A percentile compares a stretch with the other conserved stretches of the same genome.
phyloP scores from a whole-genome alignment of 305 asterid species.

The Fraxinus xanthoxyloides region DNA sequence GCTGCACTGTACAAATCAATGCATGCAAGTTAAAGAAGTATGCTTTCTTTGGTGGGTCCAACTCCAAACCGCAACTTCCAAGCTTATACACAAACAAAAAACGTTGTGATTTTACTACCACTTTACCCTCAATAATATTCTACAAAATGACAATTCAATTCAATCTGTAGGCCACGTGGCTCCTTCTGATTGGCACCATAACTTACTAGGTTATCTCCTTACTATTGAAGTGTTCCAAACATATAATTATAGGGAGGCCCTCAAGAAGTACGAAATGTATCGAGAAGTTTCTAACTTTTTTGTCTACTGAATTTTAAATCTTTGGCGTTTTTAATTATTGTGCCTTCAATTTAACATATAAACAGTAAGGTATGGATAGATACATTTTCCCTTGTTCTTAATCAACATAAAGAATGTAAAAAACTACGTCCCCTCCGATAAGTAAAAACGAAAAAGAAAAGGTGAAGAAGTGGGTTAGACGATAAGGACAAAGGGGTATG shows the following conservation, averaged over 20 bases:
- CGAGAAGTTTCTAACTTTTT: not conserved
- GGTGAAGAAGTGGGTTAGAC: not conserved
- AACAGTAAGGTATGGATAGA: not conserved
- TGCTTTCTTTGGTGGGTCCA: not conserved
- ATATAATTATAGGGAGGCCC: not conserved
- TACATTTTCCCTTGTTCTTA: not conserved
- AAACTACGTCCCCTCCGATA: not conserved
- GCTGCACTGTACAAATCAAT: not conserved
- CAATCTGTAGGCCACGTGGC: not conserved
- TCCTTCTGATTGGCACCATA: not conserved
- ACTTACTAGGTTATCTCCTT: not conserved
- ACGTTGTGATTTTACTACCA: not conserved
- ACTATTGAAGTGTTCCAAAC: not conserved
- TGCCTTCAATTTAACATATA: not conserved
- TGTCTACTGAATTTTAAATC: not conserved
- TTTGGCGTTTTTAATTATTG: not conserved
- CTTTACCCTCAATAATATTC: not conserved
- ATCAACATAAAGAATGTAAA: not conserved
- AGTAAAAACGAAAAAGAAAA: too few relatives aligned
- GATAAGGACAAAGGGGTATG: not conserved
- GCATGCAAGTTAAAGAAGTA: not conserved
- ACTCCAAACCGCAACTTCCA: not conserved
- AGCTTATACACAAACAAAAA: not conserved
- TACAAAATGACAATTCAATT: not conserved
- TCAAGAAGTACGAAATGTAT: not conserved